Evolutionary conservation across 495 filamentous ascomycete species (phyloP).

Genomic region (Daldinia childiae): DNA sequence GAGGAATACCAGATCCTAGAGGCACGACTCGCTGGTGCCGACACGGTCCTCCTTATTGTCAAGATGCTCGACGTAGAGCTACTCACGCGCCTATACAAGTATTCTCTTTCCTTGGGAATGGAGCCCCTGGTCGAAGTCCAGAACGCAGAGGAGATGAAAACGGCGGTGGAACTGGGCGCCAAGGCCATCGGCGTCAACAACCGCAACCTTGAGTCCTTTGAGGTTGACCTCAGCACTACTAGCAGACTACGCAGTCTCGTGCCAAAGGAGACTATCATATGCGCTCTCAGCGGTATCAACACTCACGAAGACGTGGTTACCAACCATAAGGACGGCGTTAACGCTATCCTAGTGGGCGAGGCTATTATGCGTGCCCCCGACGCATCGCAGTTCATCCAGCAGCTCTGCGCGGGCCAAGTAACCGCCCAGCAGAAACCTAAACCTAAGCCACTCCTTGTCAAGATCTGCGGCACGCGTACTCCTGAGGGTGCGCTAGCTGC

Average conservation of each 20-base stretch:
- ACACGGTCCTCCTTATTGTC: conserved; percentile 95
- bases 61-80: conserved; percentile 89
- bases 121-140: conserved; percentile 98
- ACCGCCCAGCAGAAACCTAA: conserved; percentile 32
- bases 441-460: conserved; percentile 70
- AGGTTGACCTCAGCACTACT: conserved; percentile 95
- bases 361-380: conserved; percentile 94
- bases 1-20: conserved; percentile 98
- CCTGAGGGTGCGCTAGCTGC: conserved; percentile 82
- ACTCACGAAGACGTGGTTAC: conserved; percentile 89
- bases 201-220: conserved; percentile 92
- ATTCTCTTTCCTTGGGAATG: conserved; percentile 92
- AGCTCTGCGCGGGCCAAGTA: conserved; percentile 73
- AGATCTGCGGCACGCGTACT: conserved; percentile 94
- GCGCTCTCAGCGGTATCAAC: conserved; percentile 93
- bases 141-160: conserved; percentile 89
- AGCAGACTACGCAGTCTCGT: conserved; percentile 89
- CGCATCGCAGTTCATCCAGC: conserved; percentile 75
- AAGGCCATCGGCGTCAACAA: conserved; percentile 99
- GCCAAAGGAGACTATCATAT: conserved; percentile 85
- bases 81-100: conserved; percentile 83
- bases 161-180: conserved; percentile 85
- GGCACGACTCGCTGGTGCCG: conserved; percentile 90
- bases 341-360: conserved; percentile 93
- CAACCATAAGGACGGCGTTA: conserved; percentile 88